phyloP scores from a whole-genome alignment of 2,329 filamentous ascomycete genomes.

The Colletotrichum sansevieriae region DNA sequence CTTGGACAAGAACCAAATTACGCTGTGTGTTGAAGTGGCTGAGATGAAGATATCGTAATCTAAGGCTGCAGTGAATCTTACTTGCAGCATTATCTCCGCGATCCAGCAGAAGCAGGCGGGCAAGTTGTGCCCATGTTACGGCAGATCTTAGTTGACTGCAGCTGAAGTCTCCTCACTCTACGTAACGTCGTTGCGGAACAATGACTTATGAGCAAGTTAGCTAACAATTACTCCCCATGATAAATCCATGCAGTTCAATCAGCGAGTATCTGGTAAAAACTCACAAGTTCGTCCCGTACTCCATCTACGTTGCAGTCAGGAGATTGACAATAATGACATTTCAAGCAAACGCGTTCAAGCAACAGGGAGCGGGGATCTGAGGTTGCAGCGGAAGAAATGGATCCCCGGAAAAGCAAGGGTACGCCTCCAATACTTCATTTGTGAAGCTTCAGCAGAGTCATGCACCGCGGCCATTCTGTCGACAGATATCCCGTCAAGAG shows the following conservation, averaged over 20 bases:
- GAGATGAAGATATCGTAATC: background rate
- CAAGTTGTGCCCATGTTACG: background rate
- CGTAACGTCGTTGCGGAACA: no score
- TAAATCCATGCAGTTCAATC: background rate
- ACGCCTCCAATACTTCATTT: constrained; percentile 15
- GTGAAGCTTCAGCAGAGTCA: constrained; percentile 15
- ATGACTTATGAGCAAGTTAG: no score
- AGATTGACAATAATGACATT: constrained; percentile 12
- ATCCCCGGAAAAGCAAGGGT: background rate
- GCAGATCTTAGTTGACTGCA: no score
- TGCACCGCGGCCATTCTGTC: constrained; percentile 6
- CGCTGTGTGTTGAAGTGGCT: no score
- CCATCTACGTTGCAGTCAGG: background rate
- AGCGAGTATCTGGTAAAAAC: background rate
- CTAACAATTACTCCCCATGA: no score
- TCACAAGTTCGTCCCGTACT: constrained; percentile 30
- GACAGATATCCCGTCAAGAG: background rate
- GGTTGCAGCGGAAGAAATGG: constrained; percentile 2
- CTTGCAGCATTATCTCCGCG: no score
- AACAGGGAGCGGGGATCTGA: constrained; percentile 15
- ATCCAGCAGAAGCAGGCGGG: background rate
- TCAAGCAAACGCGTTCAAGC: background rate
- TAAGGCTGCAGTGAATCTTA: no score
- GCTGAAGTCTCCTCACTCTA: no score
- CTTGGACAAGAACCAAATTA: background rate